phyloP scores from a whole-genome alignment of 306 rosid genomes.

The Quercus dentata region DNA sequence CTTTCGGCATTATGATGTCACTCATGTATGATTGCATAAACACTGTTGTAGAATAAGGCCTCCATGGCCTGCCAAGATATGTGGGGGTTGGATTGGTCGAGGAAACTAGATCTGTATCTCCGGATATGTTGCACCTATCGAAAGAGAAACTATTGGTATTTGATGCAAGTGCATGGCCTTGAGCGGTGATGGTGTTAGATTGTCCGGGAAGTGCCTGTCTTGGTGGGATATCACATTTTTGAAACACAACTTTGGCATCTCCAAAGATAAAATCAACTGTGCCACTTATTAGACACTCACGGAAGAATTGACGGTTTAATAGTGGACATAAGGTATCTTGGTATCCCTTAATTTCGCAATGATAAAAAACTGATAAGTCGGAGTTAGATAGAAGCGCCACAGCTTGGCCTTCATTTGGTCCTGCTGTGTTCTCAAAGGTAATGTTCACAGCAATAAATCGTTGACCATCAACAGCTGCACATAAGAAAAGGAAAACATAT shows the following conservation, averaged over 20 bases:
- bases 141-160: neutral
- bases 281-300: neutral
- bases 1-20: neutral
- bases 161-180: neutral
- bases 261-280: constrained; percentile 10
- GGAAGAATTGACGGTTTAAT: neutral
- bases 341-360: constrained; percentile 3
- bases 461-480: no score
- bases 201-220: neutral
- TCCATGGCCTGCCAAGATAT: constrained; percentile 6
- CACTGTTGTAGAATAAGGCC: neutral
- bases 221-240: neutral
- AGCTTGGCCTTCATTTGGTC: constrained; percentile 6
- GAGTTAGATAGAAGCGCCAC: neutral
- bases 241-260: neutral
- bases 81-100: neutral
- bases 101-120: neutral
- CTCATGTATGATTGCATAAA: neutral
- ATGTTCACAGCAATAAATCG: neutral
- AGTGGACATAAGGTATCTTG: neutral
- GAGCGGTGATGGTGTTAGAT: neutral
- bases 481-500: no score
- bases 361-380: constrained; percentile 2
- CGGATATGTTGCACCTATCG: neutral
- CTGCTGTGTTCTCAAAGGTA: constrained; percentile 12